A percentile compares a stretch with the other conserved stretches of the same genome.
These are phyloP conservation scores for Solanum pimpinellifolium DNA, from an alignment of 257 asterid genomes.

Conservation along the genomic window DNA sequence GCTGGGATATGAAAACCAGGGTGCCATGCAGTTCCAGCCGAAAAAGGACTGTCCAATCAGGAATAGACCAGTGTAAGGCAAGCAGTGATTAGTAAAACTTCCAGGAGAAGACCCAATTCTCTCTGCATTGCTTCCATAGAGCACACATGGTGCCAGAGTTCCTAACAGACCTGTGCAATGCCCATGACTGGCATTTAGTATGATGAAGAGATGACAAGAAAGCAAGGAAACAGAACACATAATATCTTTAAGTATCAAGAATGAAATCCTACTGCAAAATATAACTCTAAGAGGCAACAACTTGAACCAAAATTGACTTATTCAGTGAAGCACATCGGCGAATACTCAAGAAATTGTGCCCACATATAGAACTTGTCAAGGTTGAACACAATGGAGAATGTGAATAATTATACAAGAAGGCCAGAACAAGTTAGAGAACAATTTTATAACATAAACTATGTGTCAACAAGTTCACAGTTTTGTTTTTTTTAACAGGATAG, in stretches of 20 bases:
- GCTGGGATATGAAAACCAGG: slow-evolving; percentile 60
- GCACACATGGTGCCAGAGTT: slow-evolving; percentile 64
- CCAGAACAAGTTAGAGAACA: not conserved
- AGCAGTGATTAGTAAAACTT: slow-evolving; percentile 51
- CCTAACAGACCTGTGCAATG: slow-evolving; percentile 52
- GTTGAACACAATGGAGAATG: not conserved
- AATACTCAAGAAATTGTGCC: not conserved
- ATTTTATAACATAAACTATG: not conserved
- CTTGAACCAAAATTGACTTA: not conserved
- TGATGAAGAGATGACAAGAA: not conserved
- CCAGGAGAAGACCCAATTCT: slow-evolving; percentile 50
- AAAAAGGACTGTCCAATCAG: slow-evolving; percentile 45
- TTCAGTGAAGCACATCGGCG: not conserved
- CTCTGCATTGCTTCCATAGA: slow-evolving; percentile 57
- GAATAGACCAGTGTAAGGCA: slow-evolving; percentile 68
- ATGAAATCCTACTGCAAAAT: not conserved
- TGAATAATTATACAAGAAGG: not conserved
- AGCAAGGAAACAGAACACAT: not conserved
- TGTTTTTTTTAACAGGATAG: not conserved
- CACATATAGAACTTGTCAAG: not conserved
- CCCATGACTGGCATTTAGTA: not conserved
- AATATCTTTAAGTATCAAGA: not conserved
- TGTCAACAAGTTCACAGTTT: not conserved
- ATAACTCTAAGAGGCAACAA: not conserved
- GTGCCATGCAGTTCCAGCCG: slow-evolving; percentile 70